Percentiles rank a stretch among this genome's conserved stretches.
These are phyloP conservation scores for Ophiocordyceps australis DNA, from an alignment of 2,329 filamentous ascomycete genomes.

Conservation along the genomic window DNA sequence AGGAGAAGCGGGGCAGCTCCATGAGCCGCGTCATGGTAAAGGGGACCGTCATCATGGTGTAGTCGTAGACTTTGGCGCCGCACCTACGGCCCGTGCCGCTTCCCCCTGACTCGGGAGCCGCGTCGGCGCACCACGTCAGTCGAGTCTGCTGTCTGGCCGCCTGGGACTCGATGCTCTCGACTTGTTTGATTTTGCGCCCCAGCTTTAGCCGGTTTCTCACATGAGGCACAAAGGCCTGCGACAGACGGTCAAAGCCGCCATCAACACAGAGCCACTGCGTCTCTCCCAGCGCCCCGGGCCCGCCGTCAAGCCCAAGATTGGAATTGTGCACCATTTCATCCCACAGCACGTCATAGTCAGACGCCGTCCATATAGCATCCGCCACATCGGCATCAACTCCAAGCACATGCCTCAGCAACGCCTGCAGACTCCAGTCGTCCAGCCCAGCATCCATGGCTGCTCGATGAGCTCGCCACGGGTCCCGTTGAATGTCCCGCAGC, in stretches of 20 bases:
- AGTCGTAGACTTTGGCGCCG: constrained; percentile 15
- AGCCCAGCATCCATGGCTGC: constrained; percentile 9
- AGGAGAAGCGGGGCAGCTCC: constrained; percentile 16
- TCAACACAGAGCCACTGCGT: constrained; percentile 13
- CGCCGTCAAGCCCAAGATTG: constrained; percentile 12
- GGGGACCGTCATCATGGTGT: constrained; percentile 16
- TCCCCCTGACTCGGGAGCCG: neutral
- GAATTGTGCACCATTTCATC: constrained; percentile 14
- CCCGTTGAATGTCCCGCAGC: constrained; percentile 2
- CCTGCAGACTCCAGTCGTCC: constrained; percentile 12
- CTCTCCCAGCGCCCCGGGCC: constrained; percentile 7
- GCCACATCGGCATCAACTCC: constrained; percentile 16
- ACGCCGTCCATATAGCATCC: constrained; percentile 10
- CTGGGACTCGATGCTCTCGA: constrained; percentile 4
- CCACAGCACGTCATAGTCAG: constrained; percentile 14
- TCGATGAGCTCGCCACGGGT: constrained; percentile 12
- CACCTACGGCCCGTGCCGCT: constrained; percentile 7
- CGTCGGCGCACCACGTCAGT: constrained; percentile 4
- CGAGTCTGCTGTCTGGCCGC: constrained; percentile 1
- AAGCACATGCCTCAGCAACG: constrained; percentile 14
- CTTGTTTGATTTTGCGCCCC: constrained; percentile 6
- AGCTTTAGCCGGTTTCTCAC: constrained; percentile 9
- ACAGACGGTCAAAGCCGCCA: constrained; percentile 14
- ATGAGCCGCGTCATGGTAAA: constrained; percentile 18
- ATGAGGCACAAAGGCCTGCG: constrained; percentile 15